phyloP scores from a whole-genome alignment of 1,284 basidiomycete genomes.

The Cystobasidium pallidum region DNA sequence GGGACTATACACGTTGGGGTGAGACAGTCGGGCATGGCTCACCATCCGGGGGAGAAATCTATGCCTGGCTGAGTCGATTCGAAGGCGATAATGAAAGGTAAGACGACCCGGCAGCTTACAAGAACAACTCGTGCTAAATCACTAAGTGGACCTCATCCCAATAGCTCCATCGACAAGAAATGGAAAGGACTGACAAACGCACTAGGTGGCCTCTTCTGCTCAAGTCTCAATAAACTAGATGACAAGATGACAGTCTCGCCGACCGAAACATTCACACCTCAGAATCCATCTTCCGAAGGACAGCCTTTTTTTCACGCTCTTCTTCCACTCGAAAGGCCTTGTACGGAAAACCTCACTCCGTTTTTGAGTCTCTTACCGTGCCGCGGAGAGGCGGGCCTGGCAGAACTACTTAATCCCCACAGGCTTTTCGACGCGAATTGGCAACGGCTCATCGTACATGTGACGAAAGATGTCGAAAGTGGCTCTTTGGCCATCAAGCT shows the following conservation, averaged over 20 bases:
- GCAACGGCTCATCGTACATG: constrained; percentile 79
- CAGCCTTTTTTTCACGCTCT: constrained; percentile 68
- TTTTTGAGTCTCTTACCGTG: constrained; percentile 94
- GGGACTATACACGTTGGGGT: constrained; percentile 86
- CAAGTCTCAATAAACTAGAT: constrained; percentile 72
- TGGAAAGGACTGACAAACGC: constrained; percentile 87
- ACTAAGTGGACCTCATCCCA: neutral
- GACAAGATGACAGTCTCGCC: constrained; percentile 46
- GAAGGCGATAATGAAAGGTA: constrained; percentile 73
- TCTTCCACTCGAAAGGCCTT: constrained; percentile 80
- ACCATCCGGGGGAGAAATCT: constrained; percentile 23
- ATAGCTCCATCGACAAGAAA: constrained; percentile 57
- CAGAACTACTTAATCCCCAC: constrained; percentile 80
- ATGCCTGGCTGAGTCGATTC: constrained; percentile 40
- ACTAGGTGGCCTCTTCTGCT: constrained; percentile 90
- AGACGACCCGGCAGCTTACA: constrained; percentile 57
- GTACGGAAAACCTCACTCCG: constrained; percentile 95
- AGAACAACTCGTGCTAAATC: neutral
- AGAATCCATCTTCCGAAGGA: neutral
- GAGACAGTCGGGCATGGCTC: constrained; percentile 61
- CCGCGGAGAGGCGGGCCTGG: constrained; percentile 87
- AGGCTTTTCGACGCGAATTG: constrained; percentile 82
- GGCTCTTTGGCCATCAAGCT: constrained; percentile 69
- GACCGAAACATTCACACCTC: constrained; percentile 19
- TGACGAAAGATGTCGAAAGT: constrained; percentile 47